These are phyloP conservation scores for Dactylis glomerata DNA, from an alignment of 176 grass and related monocot species.

Conservation along the genomic window DNA sequence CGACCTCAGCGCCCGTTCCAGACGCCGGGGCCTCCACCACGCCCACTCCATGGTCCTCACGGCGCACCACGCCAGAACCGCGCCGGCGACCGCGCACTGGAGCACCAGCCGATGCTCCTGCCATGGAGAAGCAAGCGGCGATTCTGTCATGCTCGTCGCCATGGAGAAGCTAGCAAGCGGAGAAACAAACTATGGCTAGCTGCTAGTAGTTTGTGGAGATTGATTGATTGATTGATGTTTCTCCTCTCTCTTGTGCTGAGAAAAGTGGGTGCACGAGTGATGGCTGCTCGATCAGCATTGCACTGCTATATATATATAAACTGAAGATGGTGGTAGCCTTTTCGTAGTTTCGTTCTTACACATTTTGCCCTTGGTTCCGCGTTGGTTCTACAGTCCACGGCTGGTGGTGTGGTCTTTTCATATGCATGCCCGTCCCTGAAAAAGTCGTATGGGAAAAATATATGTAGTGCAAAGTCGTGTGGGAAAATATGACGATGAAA, in stretches of 20 bases:
- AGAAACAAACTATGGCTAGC: too few relatives aligned
- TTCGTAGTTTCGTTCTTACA: neutral
- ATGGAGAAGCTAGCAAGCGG: too few relatives aligned
- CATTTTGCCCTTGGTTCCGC: slow-evolving; percentile 1
- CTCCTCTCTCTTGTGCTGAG: neutral
- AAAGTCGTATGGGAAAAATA: neutral
- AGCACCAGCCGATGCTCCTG: neutral
- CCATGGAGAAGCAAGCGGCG: neutral
- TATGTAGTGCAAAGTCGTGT: neutral
- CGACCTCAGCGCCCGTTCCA: slow-evolving; percentile 34
- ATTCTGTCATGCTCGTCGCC: neutral
- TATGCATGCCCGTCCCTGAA: neutral
- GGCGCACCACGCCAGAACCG: slow-evolving; percentile 35
- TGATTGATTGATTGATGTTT: neutral
- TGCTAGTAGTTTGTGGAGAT: neutral
- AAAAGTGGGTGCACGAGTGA: neutral
- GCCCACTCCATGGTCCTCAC: slow-evolving; percentile 46
- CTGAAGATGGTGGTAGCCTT: neutral
- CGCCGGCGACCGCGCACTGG: neutral
- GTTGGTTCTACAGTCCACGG: slow-evolving; percentile 26
- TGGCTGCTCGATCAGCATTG: neutral
- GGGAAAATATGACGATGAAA: neutral
- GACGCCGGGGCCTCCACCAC: slow-evolving; percentile 57
- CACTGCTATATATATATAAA: slow-evolving; percentile 25
- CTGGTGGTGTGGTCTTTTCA: neutral